Conservation (phyloP, 2,329 filamentous ascomycete genomes). For the Ampelomyces quisqualis region DNA sequence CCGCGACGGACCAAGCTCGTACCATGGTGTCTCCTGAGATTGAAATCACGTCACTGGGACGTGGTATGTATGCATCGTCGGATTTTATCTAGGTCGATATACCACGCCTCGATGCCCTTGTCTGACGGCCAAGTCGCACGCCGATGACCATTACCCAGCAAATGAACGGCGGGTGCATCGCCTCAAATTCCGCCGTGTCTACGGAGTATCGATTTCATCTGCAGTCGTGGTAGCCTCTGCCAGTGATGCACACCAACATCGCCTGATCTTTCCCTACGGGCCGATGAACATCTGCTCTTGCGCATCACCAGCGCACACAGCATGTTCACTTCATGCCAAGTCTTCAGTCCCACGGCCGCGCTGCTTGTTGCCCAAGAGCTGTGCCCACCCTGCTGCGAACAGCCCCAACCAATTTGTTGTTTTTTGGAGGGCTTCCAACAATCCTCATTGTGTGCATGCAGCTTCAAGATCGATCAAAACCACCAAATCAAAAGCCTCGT, state of each 20-base stretch:
- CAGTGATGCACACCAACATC: not conserved
- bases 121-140: not conserved
- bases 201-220: conserved; percentile 3
- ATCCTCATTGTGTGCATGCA: too few species aligned
- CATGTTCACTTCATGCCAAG: too few species aligned
- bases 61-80: not conserved
- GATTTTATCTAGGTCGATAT: not conserved
- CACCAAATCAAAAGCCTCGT: too few species aligned
- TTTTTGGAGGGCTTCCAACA: too few species aligned
- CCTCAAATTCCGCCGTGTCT: not conserved
- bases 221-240: not conserved
- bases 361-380: too few species aligned
- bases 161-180: not conserved
- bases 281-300: not conserved
- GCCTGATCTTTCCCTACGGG: not conserved
- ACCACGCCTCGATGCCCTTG: not conserved
- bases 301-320: not conserved
- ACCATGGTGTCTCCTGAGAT: conserved; percentile 5
- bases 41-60: conserved; percentile 3
- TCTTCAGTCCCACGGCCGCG: too few species aligned
- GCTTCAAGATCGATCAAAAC: too few species aligned
- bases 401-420: too few species aligned
- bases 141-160: conserved; percentile 1
- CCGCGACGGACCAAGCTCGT: conserved; percentile 7
- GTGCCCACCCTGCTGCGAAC: too few species aligned